Evolutionary conservation across 1,284 basidiomycete species (phyloP), one percentile per base, ranked within the genome.

Genomic region (Puccinia horiana): DNA sequence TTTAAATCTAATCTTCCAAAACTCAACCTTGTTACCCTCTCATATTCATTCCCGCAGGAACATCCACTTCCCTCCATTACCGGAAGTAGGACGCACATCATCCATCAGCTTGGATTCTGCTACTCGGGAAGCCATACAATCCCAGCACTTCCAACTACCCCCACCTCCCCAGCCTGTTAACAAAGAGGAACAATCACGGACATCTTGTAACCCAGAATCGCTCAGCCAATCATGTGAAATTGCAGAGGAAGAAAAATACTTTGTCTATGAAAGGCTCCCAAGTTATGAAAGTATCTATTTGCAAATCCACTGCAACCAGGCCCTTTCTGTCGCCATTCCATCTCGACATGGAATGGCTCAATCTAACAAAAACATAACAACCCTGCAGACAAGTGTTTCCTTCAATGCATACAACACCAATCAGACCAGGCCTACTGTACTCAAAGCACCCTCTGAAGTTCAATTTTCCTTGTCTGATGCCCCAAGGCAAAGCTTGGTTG

Each of bases 61-160:
- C n/a, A 49, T 14, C 44, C n/a, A 73, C 32, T 11, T 35, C 37
- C 37, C 11, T 37, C 5, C 52, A 1, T 61, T 65, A 29, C 61
- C 58, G 8, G 16, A 47, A 61, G 37, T 14, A 40, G 49, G 44
- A 18, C 77, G 77, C 40, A 54, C 23, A n/a, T n/a, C n/a, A 70
- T 79, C 77, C 35, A 26, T 79, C 54, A 56, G 77, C 37, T 79
- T 67, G 32, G 77, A 72, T 12, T 70, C 63, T 37, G 72, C 65
- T 6, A 58, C 63, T 72, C 77, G 77, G 6, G 69, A 70, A 42
- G 47, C 26, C 26, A n/a, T 70, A 23, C 61, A 69, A n/a, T 40
- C 47, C 29, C 23, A 49, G 29, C 52, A 18, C 42, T 67, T 70
- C 18, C 23, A 56, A 42, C 35, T 70, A 32, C 26, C 32, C 49